Conservation (phyloP, 805 yeast genomes). For the Metschnikowia chrysomelidarum region DNA sequence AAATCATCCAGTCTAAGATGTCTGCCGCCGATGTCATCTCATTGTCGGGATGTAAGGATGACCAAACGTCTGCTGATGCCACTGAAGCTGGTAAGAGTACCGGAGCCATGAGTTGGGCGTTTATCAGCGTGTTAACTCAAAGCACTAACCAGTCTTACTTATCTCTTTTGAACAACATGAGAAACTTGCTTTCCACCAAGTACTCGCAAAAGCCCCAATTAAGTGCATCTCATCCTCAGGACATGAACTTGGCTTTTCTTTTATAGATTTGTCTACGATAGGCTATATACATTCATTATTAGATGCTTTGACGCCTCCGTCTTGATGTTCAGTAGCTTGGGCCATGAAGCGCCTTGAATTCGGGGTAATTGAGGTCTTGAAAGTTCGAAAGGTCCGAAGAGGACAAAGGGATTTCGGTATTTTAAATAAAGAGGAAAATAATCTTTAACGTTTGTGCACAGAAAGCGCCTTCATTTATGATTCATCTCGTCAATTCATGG, state of each 20-base stretch:
- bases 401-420: no score
- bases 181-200: slow-evolving; percentile 57
- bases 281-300: no score
- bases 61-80: slow-evolving; percentile 80
- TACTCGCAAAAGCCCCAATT: slow-evolving; percentile 84
- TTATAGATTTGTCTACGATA: no score
- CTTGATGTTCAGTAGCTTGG: no score
- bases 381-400: no score
- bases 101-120: slow-evolving; percentile 86
- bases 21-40: slow-evolving; percentile 76
- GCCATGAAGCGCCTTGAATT: no score
- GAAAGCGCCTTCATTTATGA: no score
- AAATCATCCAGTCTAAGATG: slow-evolving; percentile 50
- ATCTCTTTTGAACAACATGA: slow-evolving; percentile 66
- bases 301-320: no score
- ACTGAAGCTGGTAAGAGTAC: slow-evolving; percentile 66
- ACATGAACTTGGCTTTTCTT: slow-evolving; percentile 44
- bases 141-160: slow-evolving; percentile 68
- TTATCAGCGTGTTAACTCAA: slow-evolving; percentile 57
- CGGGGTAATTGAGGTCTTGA: no score
- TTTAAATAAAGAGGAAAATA: no score
- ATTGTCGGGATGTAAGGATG: slow-evolving; percentile 80
- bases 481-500: no score
- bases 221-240: slow-evolving; percentile 79
- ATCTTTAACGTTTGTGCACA: no score